A percentile compares a stretch with the other conserved stretches of the same genome.
These are phyloP conservation scores for Phytophthora parvispora DNA, from an alignment of 352 stramenopile species.

Conservation along the genomic window DNA sequence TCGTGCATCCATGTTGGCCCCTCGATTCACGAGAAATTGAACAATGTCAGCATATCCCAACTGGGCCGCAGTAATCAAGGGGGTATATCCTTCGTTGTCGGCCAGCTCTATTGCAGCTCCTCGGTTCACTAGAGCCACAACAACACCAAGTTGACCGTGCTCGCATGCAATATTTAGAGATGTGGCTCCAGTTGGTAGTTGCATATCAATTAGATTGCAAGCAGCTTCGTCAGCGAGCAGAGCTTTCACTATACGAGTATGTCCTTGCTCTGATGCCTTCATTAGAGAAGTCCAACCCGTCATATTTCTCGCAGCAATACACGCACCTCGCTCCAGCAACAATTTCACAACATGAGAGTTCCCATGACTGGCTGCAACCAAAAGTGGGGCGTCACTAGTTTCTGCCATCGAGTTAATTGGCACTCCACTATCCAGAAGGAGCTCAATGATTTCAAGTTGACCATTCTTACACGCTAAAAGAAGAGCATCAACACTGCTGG, in stretches of 20 bases:
- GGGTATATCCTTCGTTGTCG: slow-evolving; percentile 17
- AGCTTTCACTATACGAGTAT: neutral
- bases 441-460: neutral
- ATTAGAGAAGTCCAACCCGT: slow-evolving; percentile 4
- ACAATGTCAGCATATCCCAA: slow-evolving; percentile 14
- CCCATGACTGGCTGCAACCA: neutral
- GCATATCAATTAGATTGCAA: too few relatives aligned
- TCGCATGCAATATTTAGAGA: slow-evolving; percentile 22
- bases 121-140: slow-evolving; percentile 5
- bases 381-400: neutral
- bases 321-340: neutral
- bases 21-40: slow-evolving; percentile 5
- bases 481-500: neutral
- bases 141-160: slow-evolving; percentile 5
- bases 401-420: too few relatives aligned
- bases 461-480: neutral
- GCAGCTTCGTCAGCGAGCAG: slow-evolving; percentile 1
- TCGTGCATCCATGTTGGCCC: slow-evolving; percentile 1
- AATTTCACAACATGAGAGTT: neutral
- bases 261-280: slow-evolving; percentile 5
- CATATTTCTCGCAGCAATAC: neutral
- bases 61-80: slow-evolving; percentile 23
- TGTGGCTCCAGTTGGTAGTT: slow-evolving; percentile 9
- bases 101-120: slow-evolving; percentile 3
- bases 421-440: too few relatives aligned